These are phyloP conservation scores for Halenospora varia DNA, from an alignment of 495 filamentous ascomycete genomes.

Conservation along the genomic window DNA sequence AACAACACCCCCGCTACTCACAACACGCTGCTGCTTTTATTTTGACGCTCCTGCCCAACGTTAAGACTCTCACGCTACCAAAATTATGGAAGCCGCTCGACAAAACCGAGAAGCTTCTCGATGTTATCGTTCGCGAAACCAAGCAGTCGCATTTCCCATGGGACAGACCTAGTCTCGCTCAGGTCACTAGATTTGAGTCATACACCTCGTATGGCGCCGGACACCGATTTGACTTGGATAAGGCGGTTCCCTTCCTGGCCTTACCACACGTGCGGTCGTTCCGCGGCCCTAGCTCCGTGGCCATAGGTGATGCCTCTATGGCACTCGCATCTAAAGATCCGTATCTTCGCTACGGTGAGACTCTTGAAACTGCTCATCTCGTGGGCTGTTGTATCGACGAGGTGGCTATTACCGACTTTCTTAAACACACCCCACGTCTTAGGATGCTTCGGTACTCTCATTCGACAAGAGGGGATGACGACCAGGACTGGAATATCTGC, in stretches of 20 bases:
- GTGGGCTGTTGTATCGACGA: slow-evolving; percentile 29
- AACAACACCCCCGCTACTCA: slow-evolving; percentile 28
- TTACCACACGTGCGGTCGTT: slow-evolving; percentile 29
- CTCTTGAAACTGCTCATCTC: slow-evolving; percentile 26
- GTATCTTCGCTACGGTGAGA: slow-evolving; percentile 22
- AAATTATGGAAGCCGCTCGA: slow-evolving; percentile 11
- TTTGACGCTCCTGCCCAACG: slow-evolving; percentile 34
- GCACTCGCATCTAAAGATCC: slow-evolving; percentile 19
- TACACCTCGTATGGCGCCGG: slow-evolving; percentile 11
- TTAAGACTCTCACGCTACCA: slow-evolving; percentile 28
- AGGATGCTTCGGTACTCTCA: slow-evolving; percentile 31
- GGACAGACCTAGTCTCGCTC: slow-evolving; percentile 24
- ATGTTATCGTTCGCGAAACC: slow-evolving; percentile 23
- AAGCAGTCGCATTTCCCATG: too few species aligned
- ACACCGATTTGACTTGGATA: slow-evolving; percentile 24
- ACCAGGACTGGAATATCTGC: slow-evolving; percentile 34
- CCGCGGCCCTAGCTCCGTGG: slow-evolving; percentile 22
- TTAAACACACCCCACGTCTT: slow-evolving; percentile 30
- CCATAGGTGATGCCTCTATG: slow-evolving; percentile 15
- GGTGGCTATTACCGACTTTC: slow-evolving; percentile 31
- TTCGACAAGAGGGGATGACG: slow-evolving; percentile 17
- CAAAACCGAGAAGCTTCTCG: slow-evolving; percentile 26
- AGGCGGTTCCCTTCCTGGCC: slow-evolving; percentile 27
- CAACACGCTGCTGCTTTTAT: slow-evolving; percentile 33
- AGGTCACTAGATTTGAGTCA: slow-evolving; percentile 24